Conservation (phyloP, 148 eudicot species). For the Silene conica region DNA sequence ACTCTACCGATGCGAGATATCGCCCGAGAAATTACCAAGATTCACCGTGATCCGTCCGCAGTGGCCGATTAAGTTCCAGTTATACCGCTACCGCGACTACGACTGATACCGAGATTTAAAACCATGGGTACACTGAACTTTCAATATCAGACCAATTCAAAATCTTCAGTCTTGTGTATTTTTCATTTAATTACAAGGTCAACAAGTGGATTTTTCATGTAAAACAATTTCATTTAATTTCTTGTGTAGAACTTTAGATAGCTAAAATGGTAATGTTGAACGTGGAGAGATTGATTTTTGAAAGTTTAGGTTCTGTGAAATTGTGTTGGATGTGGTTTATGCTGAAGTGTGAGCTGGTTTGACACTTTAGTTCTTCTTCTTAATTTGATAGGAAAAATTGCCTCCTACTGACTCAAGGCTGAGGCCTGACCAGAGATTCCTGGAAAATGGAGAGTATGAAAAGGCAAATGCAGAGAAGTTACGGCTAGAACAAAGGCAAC, state of each 20-base stretch:
- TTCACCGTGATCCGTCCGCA: too few species aligned
- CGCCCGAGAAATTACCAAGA: too few species aligned
- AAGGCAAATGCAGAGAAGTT: constrained; percentile 86
- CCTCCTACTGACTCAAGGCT: constrained; percentile 97
- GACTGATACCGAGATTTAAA: too few species aligned
- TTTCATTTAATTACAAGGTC: background rate
- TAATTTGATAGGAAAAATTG: constrained; percentile 55
- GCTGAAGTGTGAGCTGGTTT: background rate
- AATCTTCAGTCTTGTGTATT: background rate
- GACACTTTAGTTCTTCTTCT: background rate
- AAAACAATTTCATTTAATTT: too few species aligned
- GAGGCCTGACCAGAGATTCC: constrained; percentile 85
- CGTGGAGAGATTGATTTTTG: background rate
- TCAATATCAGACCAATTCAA: background rate
- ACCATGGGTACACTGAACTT: background rate
- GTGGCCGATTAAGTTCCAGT: too few species aligned
- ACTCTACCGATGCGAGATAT: too few species aligned
- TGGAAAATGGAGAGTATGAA: constrained; percentile 85
- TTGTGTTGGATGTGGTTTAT: background rate
- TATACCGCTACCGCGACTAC: too few species aligned
- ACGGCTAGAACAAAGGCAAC: constrained; percentile 84
- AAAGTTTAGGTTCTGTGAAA: background rate
- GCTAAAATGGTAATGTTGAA: background rate
- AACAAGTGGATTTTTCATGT: background rate
- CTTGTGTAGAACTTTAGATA: background rate